Conservation (phyloP, 345 rosid genomes). For the Citrus australasica region DNA sequence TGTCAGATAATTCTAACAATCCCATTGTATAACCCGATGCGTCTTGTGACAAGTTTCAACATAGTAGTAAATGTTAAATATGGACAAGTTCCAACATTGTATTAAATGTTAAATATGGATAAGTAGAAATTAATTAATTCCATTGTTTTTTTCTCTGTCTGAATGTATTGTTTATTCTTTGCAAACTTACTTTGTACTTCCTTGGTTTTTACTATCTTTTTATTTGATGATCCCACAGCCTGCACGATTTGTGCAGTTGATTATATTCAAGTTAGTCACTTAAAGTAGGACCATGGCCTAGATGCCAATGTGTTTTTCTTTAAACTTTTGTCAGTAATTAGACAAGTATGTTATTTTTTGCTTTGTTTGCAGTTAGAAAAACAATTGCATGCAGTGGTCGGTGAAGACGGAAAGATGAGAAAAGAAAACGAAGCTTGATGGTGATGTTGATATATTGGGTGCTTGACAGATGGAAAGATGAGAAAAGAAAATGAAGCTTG, state of each 20-base stretch:
- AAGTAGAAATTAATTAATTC: neutral
- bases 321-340: neutral
- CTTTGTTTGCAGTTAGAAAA: slow-evolving; percentile 59
- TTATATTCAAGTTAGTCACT: neutral
- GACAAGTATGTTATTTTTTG: neutral
- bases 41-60: neutral
- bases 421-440: slow-evolving; percentile 22
- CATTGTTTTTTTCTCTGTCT: neutral
- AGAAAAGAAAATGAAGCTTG: slow-evolving; percentile 25
- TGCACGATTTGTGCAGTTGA: neutral
- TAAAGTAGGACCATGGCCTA: neutral
- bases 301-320: neutral
- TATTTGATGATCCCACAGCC: neutral
- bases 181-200: neutral
- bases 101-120: neutral
- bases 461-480: slow-evolving; percentile 19
- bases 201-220: neutral
- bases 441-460: slow-evolving; percentile 1
- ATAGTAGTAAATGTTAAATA: neutral
- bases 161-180: neutral
- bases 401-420: slow-evolving; percentile 28
- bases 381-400: slow-evolving; percentile 46
- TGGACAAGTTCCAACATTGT: neutral
- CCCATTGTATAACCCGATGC: neutral
- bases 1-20: neutral